Conservation (phyloP, 202 grass and related monocot genomes). For the Carex arenaria region DNA sequence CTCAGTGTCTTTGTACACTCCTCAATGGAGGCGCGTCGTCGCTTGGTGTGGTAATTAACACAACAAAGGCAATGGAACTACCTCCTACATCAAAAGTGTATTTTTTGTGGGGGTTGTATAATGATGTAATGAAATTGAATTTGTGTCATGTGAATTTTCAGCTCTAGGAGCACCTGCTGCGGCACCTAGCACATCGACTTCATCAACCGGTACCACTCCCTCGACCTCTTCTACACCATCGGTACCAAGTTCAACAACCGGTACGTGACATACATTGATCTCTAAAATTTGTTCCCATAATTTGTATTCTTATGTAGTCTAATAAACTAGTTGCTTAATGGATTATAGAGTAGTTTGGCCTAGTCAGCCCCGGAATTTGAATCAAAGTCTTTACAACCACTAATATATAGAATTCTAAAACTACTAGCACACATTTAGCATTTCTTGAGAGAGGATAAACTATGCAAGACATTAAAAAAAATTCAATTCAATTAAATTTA, state of each 20-base stretch:
- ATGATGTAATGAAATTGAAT: neutral
- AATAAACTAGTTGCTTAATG: neutral
- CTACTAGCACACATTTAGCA: no score
- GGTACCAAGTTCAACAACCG: constrained; percentile 20
- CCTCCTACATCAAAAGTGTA: constrained; percentile 10
- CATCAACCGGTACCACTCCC: constrained; percentile 9
- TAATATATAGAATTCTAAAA: no score
- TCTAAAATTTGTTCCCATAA: neutral
- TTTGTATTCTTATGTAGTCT: neutral
- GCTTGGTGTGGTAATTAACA: constrained; percentile 28
- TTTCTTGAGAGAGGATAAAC: no score
- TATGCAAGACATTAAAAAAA: no score
- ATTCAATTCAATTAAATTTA: no score
- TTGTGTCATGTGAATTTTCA: neutral
- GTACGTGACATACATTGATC: neutral
- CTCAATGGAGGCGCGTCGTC: constrained; percentile 17
- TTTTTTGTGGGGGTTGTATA: neutral
- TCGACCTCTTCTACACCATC: constrained; percentile 3
- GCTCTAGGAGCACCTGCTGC: constrained; percentile 25
- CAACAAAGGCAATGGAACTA: constrained; percentile 23
- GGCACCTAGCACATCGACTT: constrained; percentile 7
- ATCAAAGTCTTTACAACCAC: no score
- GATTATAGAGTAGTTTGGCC: neutral
- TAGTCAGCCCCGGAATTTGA: neutral
- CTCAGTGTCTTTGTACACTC: constrained; percentile 44